Conservation (phyloP, 345 rosid species). For the Noccaea caerulescens region DNA sequence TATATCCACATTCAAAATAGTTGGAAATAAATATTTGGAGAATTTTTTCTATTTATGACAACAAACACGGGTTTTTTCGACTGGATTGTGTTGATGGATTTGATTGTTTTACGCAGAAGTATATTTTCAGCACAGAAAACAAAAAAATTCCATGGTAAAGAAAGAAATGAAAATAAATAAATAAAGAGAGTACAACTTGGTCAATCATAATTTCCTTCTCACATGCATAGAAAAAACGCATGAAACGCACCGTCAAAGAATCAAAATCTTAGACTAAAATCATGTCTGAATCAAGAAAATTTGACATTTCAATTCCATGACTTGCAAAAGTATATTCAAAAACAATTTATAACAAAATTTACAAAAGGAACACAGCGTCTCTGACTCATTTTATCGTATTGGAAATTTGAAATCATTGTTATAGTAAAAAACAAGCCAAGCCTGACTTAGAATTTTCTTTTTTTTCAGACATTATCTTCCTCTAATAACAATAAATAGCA, state of each 20-base stretch:
- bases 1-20: conserved; percentile 9
- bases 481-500: neutral
- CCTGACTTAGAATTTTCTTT: conserved; percentile 5
- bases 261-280: conserved; percentile 9
- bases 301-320: conserved; percentile 38
- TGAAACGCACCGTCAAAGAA: conserved; percentile 13
- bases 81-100: too few species aligned
- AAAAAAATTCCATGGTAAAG: neutral
- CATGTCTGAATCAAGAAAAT: neutral
- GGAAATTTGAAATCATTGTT: neutral
- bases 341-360: neutral
- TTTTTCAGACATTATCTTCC: neutral
- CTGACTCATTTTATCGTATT: conserved; percentile 9
- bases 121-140: neutral
- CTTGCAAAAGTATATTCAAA: neutral
- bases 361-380: conserved; percentile 1
- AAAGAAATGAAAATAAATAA: neutral
- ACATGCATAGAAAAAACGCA: conserved; percentile 15
- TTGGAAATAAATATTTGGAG: neutral
- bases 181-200: neutral
- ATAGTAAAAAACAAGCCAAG: conserved; percentile 5
- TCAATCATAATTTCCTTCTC: conserved; percentile 26
- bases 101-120: too few species aligned
- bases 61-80: too few species aligned
- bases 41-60: neutral